These are phyloP conservation scores for Nyssa sinensis DNA, from an alignment of 148 eudicot genomes.

Conservation along the genomic window DNA sequence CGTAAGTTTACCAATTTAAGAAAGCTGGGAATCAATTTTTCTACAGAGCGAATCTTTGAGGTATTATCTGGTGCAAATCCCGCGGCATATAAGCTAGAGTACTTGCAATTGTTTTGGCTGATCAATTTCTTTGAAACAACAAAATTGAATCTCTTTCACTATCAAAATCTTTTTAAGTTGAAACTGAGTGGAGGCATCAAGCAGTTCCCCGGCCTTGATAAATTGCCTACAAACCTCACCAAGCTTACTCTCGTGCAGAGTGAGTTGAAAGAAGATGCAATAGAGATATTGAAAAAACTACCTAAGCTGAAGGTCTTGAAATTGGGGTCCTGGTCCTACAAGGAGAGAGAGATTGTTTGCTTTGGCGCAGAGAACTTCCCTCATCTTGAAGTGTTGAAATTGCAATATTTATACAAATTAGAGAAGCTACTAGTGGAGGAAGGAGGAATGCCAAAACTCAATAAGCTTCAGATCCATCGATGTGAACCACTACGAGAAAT, in stretches of 20 bases:
- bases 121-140: background rate
- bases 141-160: background rate
- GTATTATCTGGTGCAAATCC: background rate
- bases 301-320: background rate
- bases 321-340: background rate
- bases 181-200: background rate
- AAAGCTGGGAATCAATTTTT: background rate
- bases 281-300: background rate
- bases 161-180: background rate
- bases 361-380: too few relatives aligned
- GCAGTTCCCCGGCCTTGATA: background rate
- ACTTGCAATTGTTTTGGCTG: background rate
- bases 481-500: too few relatives aligned
- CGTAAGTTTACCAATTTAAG: background rate
- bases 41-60: background rate
- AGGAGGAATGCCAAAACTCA: too few relatives aligned
- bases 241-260: background rate
- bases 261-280: background rate
- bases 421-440: too few relatives aligned
- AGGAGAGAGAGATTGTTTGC: too few relatives aligned
- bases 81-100: background rate
- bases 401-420: too few relatives aligned
- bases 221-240: slow-evolving; percentile 5
- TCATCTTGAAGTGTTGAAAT: too few relatives aligned
- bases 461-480: too few relatives aligned